Evolutionary conservation across 2,329 filamentous ascomycete species (phyloP).

Genomic region (Nannizzia gypsea): DNA sequence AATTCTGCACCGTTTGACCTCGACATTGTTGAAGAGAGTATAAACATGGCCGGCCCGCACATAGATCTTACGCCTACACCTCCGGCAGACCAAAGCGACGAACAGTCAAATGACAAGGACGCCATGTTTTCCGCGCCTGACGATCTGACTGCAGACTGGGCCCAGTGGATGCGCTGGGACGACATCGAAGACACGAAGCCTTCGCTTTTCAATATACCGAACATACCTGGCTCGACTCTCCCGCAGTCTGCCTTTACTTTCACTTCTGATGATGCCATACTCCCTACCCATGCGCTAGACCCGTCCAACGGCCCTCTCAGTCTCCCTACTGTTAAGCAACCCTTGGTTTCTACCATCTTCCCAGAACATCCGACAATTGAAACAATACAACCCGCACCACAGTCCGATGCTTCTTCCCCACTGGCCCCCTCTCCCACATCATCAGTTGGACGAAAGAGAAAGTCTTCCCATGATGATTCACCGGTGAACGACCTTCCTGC

Average conservation of each 20-base stretch:
- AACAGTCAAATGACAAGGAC: not conserved
- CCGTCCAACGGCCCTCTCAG: not conserved
- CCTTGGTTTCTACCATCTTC: slow-evolving; percentile 7
- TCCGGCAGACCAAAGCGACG: slow-evolving; percentile 4
- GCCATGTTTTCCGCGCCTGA: slow-evolving; percentile 13
- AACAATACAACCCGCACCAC: not conserved
- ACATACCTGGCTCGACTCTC: not conserved
- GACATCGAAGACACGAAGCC: slow-evolving; percentile 24
- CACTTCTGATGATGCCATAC: slow-evolving; percentile 7
- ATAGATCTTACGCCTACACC: slow-evolving; percentile 6
- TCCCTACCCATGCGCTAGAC: slow-evolving; percentile 5
- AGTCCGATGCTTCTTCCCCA: slow-evolving; percentile 5
- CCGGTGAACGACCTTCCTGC: slow-evolving; percentile 40
- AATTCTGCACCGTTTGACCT: not conserved
- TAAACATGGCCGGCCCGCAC: slow-evolving; percentile 2
- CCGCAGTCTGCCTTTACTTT: slow-evolving; percentile 1
- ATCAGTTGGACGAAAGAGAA: slow-evolving; percentile 8
- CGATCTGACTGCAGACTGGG: slow-evolving; percentile 30
- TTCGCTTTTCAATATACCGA: slow-evolving; percentile 14
- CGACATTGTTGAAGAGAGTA: not conserved
- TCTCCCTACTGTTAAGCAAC: slow-evolving; percentile 1
- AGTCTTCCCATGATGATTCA: slow-evolving; percentile 7
- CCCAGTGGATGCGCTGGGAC: slow-evolving; percentile 37
- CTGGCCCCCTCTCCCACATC: slow-evolving; percentile 7
- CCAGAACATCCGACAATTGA: not conserved